Conservation (phyloP, 371 early-diverging fungal species). For the Haplosporangium sp. region DNA sequence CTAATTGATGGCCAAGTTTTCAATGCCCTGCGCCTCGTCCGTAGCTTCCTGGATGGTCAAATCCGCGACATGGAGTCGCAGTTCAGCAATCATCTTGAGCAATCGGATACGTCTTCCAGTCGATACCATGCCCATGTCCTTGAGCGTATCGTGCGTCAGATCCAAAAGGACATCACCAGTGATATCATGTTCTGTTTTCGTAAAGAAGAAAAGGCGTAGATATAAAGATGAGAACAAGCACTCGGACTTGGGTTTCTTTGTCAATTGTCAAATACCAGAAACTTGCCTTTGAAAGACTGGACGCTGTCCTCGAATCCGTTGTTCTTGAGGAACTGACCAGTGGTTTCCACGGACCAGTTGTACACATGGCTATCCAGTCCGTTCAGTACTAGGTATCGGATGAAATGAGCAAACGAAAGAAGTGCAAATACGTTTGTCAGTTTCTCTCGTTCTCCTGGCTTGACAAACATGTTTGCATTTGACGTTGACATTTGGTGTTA, state of each 20-base stretch:
- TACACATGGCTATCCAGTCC: conserved; percentile 35
- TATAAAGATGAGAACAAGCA: not conserved
- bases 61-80: conserved; percentile 42
- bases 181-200: conserved; percentile 42
- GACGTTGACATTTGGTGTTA: not conserved
- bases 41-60: conserved; percentile 42
- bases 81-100: conserved; percentile 49
- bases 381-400: conserved; percentile 12
- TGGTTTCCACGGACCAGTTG: conserved; percentile 50
- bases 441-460: not conserved
- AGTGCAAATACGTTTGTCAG: not conserved
- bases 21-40: conserved; percentile 21
- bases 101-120: conserved; percentile 50
- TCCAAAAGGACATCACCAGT: conserved; percentile 57
- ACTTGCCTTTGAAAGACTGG: conserved; percentile 41
- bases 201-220: not conserved
- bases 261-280: not conserved
- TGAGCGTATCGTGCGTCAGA: conserved; percentile 53
- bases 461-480: too few relatives aligned
- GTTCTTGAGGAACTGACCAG: conserved; percentile 40
- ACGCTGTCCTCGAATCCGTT: conserved; percentile 53
- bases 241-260: not conserved
- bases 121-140: conserved; percentile 54
- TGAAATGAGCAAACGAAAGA: not conserved
- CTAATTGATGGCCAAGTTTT: conserved; percentile 22